Base-by-base conservation (phyloP, 2,329 filamentous ascomycete genomes). In the Allantophomopsis lycopodina region DNA sequence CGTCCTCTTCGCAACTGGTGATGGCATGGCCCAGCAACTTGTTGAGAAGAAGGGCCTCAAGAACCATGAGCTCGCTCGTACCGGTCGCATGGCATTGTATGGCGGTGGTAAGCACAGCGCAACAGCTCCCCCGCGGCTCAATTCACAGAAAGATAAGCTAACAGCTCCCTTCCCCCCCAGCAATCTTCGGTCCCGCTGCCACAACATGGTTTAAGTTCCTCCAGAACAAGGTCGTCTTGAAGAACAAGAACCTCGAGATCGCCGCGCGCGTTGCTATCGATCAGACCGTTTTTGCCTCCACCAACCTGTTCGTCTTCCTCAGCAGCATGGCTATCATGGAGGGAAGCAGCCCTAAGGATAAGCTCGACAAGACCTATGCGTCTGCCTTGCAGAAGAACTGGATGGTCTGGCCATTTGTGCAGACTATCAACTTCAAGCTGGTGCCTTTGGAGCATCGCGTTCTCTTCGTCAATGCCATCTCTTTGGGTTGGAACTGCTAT, bases 1-100 rank as follows among this genome's bases (percentile, higher is more conserved):
- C 37, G 73, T 96, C 43, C 79, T 98, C 46, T 98, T 96, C 59
- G 88, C 83, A 42, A 84, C 87, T 12, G 91, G 91, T 53, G 91
- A 98, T 64, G 69, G 82, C 44, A 79, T 93, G 49, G 86, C 91
- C 31, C 91, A 98, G 63, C 89, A 96, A 63, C 69, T 76, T 30
- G 83, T 98, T 43, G 89, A 96, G 64, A 79, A 77, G 59, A 79
- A 72, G 53, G 88, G 87, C 14, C 49, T 83, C 18, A 63, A 79
- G 50, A 81, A 83, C 48, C 89, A 98, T 59, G 81, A 89, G 54
- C 50, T 76, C 31, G 63, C 65, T 20, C 74, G 84, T 39, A 88
- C 83, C 21, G 78, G 69, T 10, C 78, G 84, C 51, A 91, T 93
- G 84, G 76, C 76, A 34, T 63, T 80, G 43, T 91, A 91, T 57